Base-by-base conservation (phyloP, 768 basidiomycete genomes). In the Thelephora aurantiotincta region DNA sequence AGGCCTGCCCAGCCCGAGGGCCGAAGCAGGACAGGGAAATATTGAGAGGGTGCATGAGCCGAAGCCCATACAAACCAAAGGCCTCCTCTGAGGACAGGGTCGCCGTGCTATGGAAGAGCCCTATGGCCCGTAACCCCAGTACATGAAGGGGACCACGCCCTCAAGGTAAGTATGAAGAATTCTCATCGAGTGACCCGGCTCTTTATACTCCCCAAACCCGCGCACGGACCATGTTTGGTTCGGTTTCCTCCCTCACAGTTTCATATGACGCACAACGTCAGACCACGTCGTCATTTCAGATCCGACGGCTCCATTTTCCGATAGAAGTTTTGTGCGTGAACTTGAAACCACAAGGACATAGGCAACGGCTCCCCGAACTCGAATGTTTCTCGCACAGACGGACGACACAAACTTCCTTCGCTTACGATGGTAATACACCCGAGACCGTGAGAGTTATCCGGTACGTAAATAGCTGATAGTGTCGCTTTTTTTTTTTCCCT, bases 1-100 rank as follows among this genome's bases (percentile, higher is more conserved):
- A 36, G 47, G 68, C 68, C 70, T 64, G 59, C 67, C 68, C 67
- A 68, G 70, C 69, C 69, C 67, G 70, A 72, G 70, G 70, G 70
- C 71, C 69, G 57, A 60, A 65, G 58, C 58, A 59, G 65, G 60
- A 67, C 67, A 60, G 67, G 67, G 55, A 68, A 68, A 68, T 67
- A 68, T 68, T 67, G 53, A 58, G 65, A 67, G 65, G 60, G 63
- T 68, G 67, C 66, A 66, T 65, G 63, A 61, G 64, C 64, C 63
- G 63, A 58, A 65, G 64, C 66, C 54, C 61, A 70, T 66, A 71
- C 71, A 72, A 73, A 65, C 65, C 64, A 56, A 48, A 48, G 35
- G 56, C 47, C 57, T 64, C 66, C 68, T 66, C 66, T 70, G 68
- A 51, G 71, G 71, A 71, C 69, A 71, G 42, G 67, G 71, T 71